Conservation (phyloP, 352 stramenopile species). For the Globisporangium lucens region DNA sequence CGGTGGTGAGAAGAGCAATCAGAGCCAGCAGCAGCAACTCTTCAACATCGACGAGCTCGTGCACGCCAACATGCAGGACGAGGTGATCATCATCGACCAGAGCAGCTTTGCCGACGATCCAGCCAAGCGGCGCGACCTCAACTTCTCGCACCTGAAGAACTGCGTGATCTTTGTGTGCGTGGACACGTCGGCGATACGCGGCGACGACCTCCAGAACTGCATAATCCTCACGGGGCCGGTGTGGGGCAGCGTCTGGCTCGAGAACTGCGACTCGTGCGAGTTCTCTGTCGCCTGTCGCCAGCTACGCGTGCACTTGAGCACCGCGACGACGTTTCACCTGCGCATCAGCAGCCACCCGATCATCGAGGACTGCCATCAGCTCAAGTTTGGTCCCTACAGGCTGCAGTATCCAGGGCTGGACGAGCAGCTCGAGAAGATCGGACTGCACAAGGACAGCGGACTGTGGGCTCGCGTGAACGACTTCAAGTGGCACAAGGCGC, state of each 20-base stretch:
- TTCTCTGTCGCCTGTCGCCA: constrained; percentile 84
- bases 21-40: not conserved
- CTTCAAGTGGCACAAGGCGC: constrained; percentile 89
- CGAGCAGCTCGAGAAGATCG: constrained; percentile 54
- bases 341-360: constrained; percentile 85
- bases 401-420: constrained; percentile 62
- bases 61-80: constrained; percentile 48
- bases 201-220: constrained; percentile 59
- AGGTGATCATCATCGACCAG: constrained; percentile 68
- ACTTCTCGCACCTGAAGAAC: constrained; percentile 65
- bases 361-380: constrained; percentile 86
- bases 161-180: constrained; percentile 68
- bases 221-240: constrained; percentile 75
- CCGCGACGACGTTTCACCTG: constrained; percentile 70
- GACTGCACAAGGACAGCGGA: constrained; percentile 48
- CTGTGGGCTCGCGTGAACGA: constrained; percentile 90
- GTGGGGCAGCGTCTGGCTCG: constrained; percentile 82
- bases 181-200: constrained; percentile 73
- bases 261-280: constrained; percentile 72
- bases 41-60: constrained; percentile 53
- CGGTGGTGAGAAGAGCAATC: constrained; percentile 15
- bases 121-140: constrained; percentile 58
- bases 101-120: constrained; percentile 38
- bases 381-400: constrained; percentile 79
- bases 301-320: constrained; percentile 81